Base-by-base conservation (phyloP, 345 rosid genomes). In the Rhizophora apiculata region DNA sequence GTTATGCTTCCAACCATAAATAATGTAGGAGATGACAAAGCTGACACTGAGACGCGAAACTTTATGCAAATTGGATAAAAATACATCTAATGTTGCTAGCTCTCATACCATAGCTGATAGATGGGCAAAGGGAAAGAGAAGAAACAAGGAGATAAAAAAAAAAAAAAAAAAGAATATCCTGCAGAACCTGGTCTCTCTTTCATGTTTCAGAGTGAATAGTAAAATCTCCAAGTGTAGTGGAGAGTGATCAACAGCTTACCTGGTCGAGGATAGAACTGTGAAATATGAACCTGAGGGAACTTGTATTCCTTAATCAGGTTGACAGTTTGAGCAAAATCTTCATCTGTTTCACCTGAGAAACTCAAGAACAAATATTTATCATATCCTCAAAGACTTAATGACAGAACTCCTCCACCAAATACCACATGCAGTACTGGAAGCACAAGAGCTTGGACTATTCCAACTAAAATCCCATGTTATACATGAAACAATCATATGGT, bases 201-300 rank as follows among this genome's bases (percentile, higher is more conserved):
- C 13, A 43, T 43, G 18, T 43, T 43, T 43, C 18, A 13, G 19
- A 13, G 5, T 11, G 49, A 43, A 43, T 43, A 5, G 49, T 43
- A 43, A 46, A 16, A 34, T 34, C 20, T 37, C 22, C 1, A 7
- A 37, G 21, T 31, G 22, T 20, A 52, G 68, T 21, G 62, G 20
- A 71, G 71, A 68, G n/a, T 16, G 53, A 69, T 21, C 31, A 55
- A 60, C 51, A 72, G 55, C 32, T 68, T 79, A 85, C 96, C 99
- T 79, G 96, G 96, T 65, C 97, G 83, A 55, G 99, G 98, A 85
- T 95, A 95, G 81, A 92, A 92, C 82, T 95, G 97, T 59, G 97
- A 95, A 71, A 92, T 95, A 69, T 95, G 99, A 78, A 95, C 94
- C 82, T 95, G 99, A 36, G 99, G 70, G 39, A 95, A 77, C 79